Percentiles rank a stretch among this genome's conserved stretches.
Evolutionary conservation across 768 basidiomycete species (phyloP).

Genomic region (Crepidotus variabilis): DNA sequence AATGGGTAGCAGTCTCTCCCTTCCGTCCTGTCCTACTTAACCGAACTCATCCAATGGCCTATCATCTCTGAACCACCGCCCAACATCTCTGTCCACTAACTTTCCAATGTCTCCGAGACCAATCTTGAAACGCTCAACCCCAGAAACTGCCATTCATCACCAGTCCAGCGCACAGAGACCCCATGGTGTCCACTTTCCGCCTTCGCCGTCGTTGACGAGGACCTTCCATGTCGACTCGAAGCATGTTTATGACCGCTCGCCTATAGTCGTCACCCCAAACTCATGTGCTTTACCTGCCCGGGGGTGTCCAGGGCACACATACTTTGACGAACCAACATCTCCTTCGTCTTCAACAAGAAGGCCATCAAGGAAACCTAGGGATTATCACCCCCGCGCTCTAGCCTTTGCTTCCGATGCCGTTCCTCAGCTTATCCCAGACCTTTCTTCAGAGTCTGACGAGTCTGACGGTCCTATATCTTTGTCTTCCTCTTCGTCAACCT

Average conservation of each 20-base stretch:
- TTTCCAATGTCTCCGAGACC: conserved; percentile 42
- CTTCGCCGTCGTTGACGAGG: conserved; percentile 47
- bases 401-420: conserved; percentile 21
- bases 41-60: neutral
- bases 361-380: conserved; percentile 25
- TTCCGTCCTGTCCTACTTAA: neutral
- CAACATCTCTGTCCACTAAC: too few species aligned
- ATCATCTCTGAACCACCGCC: neutral
- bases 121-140: conserved; percentile 49
- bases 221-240: conserved; percentile 53
- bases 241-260: conserved; percentile 73
- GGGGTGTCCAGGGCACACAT: conserved; percentile 72
- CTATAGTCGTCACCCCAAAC: conserved; percentile 72
- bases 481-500: conserved; percentile 24
- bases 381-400: conserved; percentile 40
- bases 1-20: neutral
- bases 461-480: conserved; percentile 46
- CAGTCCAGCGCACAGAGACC: too few species aligned
- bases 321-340: conserved; percentile 40
- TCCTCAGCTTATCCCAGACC: conserved; percentile 56
- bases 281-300: conserved; percentile 74
- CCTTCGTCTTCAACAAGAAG: conserved; percentile 11
- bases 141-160: conserved; percentile 20
- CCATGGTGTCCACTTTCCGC: conserved; percentile 47
- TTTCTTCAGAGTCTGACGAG: conserved; percentile 64